Base-by-base conservation (phyloP, 2,329 filamentous ascomycete species). In the Thielaviopsis musarum region DNA sequence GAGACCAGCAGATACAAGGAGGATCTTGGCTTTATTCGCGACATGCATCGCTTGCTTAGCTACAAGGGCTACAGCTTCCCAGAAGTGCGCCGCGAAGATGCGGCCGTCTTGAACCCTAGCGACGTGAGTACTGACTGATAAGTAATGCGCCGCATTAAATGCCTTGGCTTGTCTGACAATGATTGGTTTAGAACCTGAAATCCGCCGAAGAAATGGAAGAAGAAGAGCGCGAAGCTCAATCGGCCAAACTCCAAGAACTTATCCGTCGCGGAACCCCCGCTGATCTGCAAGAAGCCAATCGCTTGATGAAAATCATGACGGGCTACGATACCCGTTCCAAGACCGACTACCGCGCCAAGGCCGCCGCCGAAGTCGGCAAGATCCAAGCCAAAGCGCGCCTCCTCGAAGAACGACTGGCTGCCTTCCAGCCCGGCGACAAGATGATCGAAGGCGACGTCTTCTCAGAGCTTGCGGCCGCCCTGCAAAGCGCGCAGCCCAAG, bases 161-260 rank as follows among this genome's bases (percentile, higher is more conserved):
- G 26, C 15, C 28, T 13, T 41, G 26, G 15, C 28, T 13, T 10
- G 5, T 21, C 41, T 61, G 54, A 58, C 59, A 30, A 54, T 24
- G 6, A 15, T 21, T 24, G 13, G 19, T 30, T 24, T 56, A 95
- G 89, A 95, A 93, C 67, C 79, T 98, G 52, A 90, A 94, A 73
- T 97, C 91, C 0, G 90, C 88, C 24, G 93, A 98, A 68, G 93
- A 98, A 69, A 97, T 98, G 91, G 93, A 98, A 69, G 89, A 94
- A 67, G 93, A 98, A 72, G 93, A 98, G 70, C 82, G 82, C 60
- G 89, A 91, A 66, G 91, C 91, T 2, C 93, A 98, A 69, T 95
- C 90, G 2, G 93, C 93, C n/a, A 98, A 98, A 72, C 78, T 98
- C 19, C 93, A 98, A 69, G 93, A 98, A 72, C 77, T 98, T 58